Conservation (phyloP, 169 alveolate genomes). For the Eimeria falciformis region DNA sequence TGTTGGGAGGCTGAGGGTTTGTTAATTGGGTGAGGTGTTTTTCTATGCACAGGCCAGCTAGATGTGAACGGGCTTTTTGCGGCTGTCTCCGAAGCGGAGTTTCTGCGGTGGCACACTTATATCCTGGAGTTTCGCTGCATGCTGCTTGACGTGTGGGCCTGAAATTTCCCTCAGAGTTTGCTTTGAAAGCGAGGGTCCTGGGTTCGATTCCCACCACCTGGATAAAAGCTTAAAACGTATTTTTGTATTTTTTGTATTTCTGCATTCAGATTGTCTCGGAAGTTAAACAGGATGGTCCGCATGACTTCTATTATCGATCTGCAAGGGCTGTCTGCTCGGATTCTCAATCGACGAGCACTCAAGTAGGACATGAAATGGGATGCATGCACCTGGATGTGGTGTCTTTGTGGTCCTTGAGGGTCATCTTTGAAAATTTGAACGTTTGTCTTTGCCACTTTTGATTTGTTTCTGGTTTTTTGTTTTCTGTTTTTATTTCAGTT, state of each 20-base stretch:
- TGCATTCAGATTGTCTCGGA: constrained; percentile 72
- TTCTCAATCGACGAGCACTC: constrained; percentile 74
- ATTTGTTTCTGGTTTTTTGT: background rate
- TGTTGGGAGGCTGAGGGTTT: too few species aligned
- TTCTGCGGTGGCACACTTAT: constrained; percentile 69
- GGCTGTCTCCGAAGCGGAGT: constrained; percentile 59
- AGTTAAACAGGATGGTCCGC: constrained; percentile 67
- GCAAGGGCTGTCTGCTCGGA: constrained; percentile 76
- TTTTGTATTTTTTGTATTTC: background rate
- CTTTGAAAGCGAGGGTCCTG: too few species aligned
- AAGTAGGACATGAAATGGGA: constrained; percentile 7
- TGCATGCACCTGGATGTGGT: background rate
- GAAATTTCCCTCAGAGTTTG: background rate
- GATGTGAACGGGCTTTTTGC: constrained; percentile 69
- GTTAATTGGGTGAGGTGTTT: background rate
- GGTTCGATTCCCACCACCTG: too few species aligned
- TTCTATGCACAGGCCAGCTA: constrained; percentile 58
- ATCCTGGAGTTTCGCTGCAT: constrained; percentile 76
- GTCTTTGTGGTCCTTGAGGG: background rate
- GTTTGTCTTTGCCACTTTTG: background rate
- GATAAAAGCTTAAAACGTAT: too few species aligned
- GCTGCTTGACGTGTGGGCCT: constrained; percentile 72
- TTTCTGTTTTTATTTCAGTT: background rate
- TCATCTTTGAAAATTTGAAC: background rate
- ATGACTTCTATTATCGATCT: constrained; percentile 73